Evolutionary conservation across 176 grass and related monocot genomes (phyloP), one percentile per base, ranked within the genome.

Genomic region (Tillandsia leiboldiana): DNA sequence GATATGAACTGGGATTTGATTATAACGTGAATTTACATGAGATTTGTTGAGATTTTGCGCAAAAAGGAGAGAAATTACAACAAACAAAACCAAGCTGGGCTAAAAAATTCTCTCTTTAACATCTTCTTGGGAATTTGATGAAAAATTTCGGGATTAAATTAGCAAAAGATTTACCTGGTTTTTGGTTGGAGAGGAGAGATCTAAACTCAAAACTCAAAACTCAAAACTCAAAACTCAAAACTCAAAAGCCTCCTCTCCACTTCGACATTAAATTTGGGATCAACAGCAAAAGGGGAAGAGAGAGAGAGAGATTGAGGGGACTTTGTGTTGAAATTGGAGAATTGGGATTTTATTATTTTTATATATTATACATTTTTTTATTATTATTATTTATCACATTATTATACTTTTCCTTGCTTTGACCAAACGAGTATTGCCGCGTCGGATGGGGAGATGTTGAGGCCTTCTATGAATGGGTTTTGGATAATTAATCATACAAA

Each of bases 161-260:
- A 20, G 20, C 9, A 22, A 20, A 61, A 22, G 0, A 56, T 56
- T 56, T 63, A 29, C n/a, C 51, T 74, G 51, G 67, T 47, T 5
- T 26, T 48, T 12, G 50, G 77, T 28, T 22, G 65, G 65, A 14
- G 26, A 3, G 50, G 27, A 48, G 82, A 80, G 77, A 87, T 79
- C 76, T 69, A 76, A 48, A 56, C 7, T 71, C 7, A 42, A 42
- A 42, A 42, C 24, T 24, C 24, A 24, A 24, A 24, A 24, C 24
- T 24, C 24, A 24, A 72, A 48, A 56, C 7, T 71, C 7, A 42
- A 42, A 42, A 42, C 24, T 24, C 24, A 24, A 72, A 48, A 56
- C 7, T 71, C 7, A 42, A 42, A 42, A 42, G n/a, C 49, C 29
- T 12, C 51, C 1, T 68, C 71, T 61, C 13, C 47, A 8, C 48